Base-by-base conservation (phyloP, 2,329 filamentous ascomycete species). In the Fusarium secorum region DNA sequence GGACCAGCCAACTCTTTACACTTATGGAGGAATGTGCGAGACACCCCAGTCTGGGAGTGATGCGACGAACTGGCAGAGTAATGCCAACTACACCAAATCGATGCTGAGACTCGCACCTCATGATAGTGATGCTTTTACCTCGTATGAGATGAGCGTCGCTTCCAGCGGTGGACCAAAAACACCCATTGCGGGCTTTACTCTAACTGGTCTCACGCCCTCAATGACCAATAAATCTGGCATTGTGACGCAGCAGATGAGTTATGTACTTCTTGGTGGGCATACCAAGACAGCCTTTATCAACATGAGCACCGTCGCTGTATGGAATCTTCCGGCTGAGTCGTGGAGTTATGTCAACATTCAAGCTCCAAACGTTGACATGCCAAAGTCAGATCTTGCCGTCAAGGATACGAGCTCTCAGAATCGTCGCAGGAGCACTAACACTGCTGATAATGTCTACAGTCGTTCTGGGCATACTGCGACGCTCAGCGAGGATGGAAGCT, bases 21-120 rank as follows among this genome's bases (percentile, higher is more conserved):
- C 91, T 11, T 98, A 97, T 80, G 95, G 94, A 38, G 95, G 95
- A 73, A 97, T 98, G 94, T 98, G 95, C 76, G 91, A 91, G 5
- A 72, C 73, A 5, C 77, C 78, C 11, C 77, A 79, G n/a, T 60
- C 61, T n/a, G 53, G 53, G 14, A 59, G 46, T 42, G 79, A 83
- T 22, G 76, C 84, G 33, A 76, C 79, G 3, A 79, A 81, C 22
- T 94, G 93, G 91, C 88, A 93, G 67, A 86, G 87, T 4, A 79
- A 85, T 14, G 93, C 92, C 15, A 88, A 89, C 42, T 98, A 97
- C 79, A 95, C 93, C 4, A 94, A 94, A 76, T 83, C 86, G 24
- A 95, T 97, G 92, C 80, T 93, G 62, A 87, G 86, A 30, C 80
- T 95, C n/a, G 79, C 86, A 1, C 84, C 92, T 1, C 77, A 77